Percentiles rank a stretch among this genome's conserved stretches.
Conservation (phyloP, 345 rosid species). For the Microcos paniculata region DNA sequence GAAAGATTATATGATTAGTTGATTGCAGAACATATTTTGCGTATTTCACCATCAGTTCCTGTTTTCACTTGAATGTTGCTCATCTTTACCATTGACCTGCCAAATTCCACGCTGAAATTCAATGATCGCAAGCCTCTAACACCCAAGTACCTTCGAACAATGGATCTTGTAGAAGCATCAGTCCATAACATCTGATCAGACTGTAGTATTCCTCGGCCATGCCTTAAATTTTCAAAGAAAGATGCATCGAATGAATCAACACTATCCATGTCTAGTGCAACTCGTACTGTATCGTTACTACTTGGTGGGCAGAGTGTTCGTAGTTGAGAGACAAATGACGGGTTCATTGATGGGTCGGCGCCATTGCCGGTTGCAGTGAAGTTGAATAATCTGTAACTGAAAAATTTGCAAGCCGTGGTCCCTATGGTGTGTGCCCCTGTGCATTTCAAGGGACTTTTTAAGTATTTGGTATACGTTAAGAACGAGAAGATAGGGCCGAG, state of each 20-base stretch:
- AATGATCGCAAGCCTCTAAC: not conserved
- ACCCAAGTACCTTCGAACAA: not conserved
- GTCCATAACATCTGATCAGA: not conserved
- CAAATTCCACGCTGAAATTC: conserved; percentile 2
- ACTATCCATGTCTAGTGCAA: not conserved
- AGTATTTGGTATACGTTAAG: no score
- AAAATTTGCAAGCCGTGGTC: conserved; percentile 42
- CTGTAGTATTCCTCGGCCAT: not conserved
- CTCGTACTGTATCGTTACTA: not conserved
- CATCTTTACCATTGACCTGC: conserved; percentile 12
- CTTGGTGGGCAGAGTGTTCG: not conserved
- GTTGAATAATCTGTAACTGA: conserved; percentile 48
- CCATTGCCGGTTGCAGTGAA: conserved; percentile 55
- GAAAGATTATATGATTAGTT: no score
- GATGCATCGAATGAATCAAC: not conserved
- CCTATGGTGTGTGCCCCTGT: conserved; percentile 73
- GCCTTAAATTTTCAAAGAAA: not conserved
- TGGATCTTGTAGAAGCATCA: not conserved
- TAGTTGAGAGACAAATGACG: not conserved
- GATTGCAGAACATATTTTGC: not conserved
- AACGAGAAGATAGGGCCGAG: no score
- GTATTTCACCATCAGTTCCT: not conserved
- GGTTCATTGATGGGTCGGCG: conserved; percentile 4
- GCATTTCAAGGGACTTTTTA: not conserved
- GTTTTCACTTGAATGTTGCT: not conserved